These are phyloP conservation scores for Penicillium paradoxum DNA, from an alignment of 495 filamentous ascomycete genomes.

Conservation along the genomic window DNA sequence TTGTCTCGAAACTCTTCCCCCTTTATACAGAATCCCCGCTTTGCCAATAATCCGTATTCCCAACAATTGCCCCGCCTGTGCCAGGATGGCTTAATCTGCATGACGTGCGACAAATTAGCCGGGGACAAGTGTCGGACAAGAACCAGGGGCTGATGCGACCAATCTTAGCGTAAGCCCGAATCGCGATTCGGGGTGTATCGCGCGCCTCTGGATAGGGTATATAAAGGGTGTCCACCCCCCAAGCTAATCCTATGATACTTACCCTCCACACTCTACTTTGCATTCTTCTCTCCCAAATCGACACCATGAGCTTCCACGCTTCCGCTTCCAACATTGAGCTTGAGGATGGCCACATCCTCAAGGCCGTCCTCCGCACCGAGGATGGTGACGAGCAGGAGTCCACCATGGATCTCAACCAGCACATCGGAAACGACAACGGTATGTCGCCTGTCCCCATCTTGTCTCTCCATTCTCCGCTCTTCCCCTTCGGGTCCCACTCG, in stretches of 20 bases:
- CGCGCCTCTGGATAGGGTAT: background rate
- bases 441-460: background rate
- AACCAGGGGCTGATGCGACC: constrained; percentile 7
- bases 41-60: constrained; percentile 4
- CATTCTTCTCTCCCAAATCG: constrained; percentile 4
- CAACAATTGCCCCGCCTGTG: background rate
- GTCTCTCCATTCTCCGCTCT: too few relatives aligned
- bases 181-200: background rate
- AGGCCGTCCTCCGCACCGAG: constrained; percentile 24
- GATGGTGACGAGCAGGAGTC: constrained; percentile 31
- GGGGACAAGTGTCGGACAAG: constrained; percentile 18
- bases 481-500: too few relatives aligned
- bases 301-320: constrained; percentile 44
- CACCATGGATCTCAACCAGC: constrained; percentile 34
- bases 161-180: background rate
- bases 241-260: background rate
- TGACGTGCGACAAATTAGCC: constrained; percentile 13
- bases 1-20: background rate
- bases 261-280: background rate
- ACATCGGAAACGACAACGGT: constrained; percentile 47
- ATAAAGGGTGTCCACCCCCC: background rate
- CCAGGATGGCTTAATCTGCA: constrained; percentile 9
- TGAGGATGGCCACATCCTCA: constrained; percentile 39
- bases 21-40: constrained; percentile 2
- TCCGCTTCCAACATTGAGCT: constrained; percentile 33